A percentile compares a stretch with the other conserved stretches of the same genome.
These are phyloP conservation scores for Terfezia claveryi DNA, from an alignment of 495 filamentous ascomycete genomes.

Conservation along the genomic window DNA sequence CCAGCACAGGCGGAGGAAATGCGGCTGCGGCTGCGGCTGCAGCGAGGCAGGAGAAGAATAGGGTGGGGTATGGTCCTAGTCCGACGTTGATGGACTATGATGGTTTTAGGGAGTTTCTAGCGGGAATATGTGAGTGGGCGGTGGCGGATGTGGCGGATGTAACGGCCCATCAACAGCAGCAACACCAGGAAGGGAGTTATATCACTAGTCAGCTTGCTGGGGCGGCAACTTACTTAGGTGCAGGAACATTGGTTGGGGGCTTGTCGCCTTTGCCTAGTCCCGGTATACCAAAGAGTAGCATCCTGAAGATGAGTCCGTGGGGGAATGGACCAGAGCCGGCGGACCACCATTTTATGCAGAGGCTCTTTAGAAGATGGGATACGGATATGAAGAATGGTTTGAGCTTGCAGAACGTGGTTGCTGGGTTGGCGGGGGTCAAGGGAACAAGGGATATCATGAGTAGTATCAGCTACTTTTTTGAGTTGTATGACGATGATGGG, in stretches of 20 bases:
- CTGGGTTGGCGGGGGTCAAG: constrained; percentile 71
- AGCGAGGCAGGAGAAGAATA: constrained; percentile 23
- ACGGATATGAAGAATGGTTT: constrained; percentile 48
- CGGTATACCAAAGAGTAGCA: constrained; percentile 17
- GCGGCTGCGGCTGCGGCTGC: constrained; percentile 7
- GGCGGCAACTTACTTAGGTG: not conserved
- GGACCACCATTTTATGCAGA: constrained; percentile 84
- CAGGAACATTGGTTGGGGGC: not conserved
- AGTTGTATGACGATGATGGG: constrained; percentile 81
- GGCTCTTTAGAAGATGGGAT: constrained; percentile 78
- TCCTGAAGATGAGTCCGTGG: constrained; percentile 41
- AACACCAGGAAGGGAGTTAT: constrained; percentile 1
- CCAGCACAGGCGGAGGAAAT: not conserved
- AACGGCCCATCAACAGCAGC: constrained; percentile 25
- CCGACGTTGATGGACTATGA: constrained; percentile 87
- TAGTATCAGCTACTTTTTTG: constrained; percentile 90
- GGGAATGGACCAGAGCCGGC: constrained; percentile 60
- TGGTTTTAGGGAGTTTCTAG: constrained; percentile 80
- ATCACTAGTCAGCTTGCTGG: constrained; percentile 1
- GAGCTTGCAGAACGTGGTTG: constrained; percentile 74
- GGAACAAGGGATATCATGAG: constrained; percentile 81
- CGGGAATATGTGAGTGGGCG: constrained; percentile 75
- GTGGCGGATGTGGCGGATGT: constrained; percentile 46
- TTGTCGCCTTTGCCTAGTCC: constrained; percentile 4
- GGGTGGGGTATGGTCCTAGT: constrained; percentile 76